Conservation (phyloP, 2,329 filamentous ascomycete species). For the Paracamarosporium sp. region DNA sequence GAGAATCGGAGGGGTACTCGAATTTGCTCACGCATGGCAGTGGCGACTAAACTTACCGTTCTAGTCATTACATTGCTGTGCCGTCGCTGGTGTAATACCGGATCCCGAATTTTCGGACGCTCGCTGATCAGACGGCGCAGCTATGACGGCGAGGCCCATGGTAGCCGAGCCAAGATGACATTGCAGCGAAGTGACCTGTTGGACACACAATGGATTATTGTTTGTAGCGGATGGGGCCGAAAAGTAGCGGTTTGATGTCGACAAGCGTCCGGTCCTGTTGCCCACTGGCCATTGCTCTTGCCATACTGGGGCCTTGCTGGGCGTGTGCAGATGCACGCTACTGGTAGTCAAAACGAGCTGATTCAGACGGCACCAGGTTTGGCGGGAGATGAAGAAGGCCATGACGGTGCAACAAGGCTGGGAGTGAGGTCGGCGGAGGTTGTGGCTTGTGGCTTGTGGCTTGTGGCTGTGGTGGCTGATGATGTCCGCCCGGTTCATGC, state of each 20-base stretch:
- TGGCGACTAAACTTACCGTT: not conserved
- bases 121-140: not conserved
- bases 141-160: not conserved
- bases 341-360: not conserved
- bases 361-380: conserved; percentile 1
- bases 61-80: not conserved
- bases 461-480: conserved; percentile 5
- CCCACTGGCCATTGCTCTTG: not conserved
- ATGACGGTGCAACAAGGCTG: not conserved
- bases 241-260: not conserved
- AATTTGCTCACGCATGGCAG: not conserved
- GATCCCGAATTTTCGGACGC: not conserved
- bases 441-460: not conserved
- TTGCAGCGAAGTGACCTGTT: not conserved
- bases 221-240: not conserved
- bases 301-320: not conserved
- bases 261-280: not conserved
- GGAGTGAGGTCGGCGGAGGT: not conserved
- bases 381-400: not conserved
- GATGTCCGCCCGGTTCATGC: not conserved
- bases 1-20: not conserved
- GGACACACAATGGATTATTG: not conserved
- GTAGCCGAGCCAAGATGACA: not conserved
- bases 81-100: no score
- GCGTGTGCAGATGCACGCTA: not conserved